These are phyloP conservation scores for Pseudonectria buxi DNA, from an alignment of 2,329 filamentous ascomycete genomes.

Conservation along the genomic window DNA sequence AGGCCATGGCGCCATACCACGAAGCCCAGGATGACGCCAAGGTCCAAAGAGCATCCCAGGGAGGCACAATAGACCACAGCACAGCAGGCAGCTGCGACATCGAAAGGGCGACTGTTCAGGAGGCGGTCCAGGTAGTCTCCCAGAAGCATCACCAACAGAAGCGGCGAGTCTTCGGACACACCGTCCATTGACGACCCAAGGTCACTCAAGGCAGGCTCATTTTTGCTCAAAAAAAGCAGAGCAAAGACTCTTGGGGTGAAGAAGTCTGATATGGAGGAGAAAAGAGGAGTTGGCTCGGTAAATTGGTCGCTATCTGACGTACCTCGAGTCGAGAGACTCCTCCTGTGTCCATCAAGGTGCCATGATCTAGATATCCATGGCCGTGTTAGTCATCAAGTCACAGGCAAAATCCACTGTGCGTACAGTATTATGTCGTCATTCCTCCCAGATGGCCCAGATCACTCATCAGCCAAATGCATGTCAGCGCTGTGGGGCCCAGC, in stretches of 20 bases:
- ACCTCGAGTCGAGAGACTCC: too few species aligned
- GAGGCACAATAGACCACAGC: constrained; percentile 12
- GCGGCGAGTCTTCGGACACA: constrained; percentile 18
- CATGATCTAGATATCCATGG: too few species aligned
- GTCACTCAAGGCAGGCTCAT: constrained; percentile 9
- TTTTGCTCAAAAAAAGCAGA: background rate
- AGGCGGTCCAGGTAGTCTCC: constrained; percentile 16
- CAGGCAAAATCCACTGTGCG: too few species aligned
- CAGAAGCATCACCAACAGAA: constrained; percentile 11
- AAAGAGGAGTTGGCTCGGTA: too few species aligned
- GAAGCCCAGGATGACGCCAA: constrained; percentile 18
- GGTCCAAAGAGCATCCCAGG: constrained; percentile 17
- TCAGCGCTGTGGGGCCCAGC: background rate
- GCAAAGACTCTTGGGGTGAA: constrained; percentile 1
- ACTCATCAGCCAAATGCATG: background rate
- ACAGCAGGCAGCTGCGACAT: background rate
- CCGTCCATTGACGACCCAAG: constrained; percentile 18
- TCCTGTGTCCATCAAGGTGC: too few species aligned
- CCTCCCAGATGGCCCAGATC: too few species aligned
- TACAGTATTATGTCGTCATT: too few species aligned
- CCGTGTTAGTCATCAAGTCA: too few species aligned
- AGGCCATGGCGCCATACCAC: constrained; percentile 11
- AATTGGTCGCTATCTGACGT: too few species aligned
- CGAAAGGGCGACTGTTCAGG: background rate
- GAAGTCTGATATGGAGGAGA: too few species aligned